A percentile compares a stretch with the other conserved stretches of the same genome.
These are phyloP conservation scores for Clitopilus hobsonii DNA, from an alignment of 768 basidiomycete genomes.

Conservation along the genomic window DNA sequence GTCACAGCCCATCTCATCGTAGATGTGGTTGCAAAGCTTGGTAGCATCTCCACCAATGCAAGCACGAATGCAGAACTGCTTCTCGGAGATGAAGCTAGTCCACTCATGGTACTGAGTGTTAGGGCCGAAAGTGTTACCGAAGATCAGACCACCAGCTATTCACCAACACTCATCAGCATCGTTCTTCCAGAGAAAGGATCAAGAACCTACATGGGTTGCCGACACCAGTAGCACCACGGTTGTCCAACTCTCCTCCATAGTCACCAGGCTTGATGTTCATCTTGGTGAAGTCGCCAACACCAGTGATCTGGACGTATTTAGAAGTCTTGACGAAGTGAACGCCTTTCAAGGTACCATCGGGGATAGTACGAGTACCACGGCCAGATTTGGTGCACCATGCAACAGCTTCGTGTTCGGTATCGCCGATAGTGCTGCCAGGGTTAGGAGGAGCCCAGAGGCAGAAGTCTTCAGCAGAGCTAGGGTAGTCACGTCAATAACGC, in stretches of 20 bases:
- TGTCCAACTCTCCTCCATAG: constrained; percentile 67
- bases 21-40: constrained; percentile 71
- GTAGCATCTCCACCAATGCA: constrained; percentile 59
- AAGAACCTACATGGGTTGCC: constrained; percentile 38
- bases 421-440: constrained; percentile 49
- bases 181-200: neutral
- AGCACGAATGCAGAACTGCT: constrained; percentile 66
- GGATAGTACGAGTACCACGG: constrained; percentile 70
- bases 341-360: constrained; percentile 58
- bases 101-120: constrained; percentile 67
- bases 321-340: constrained; percentile 66
- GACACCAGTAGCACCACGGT: constrained; percentile 58
- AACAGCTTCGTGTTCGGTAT: constrained; percentile 65
- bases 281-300: constrained; percentile 65
- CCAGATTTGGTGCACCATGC: constrained; percentile 75
- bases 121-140: constrained; percentile 54
- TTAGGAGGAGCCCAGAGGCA: constrained; percentile 61
- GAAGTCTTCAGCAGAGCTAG: constrained; percentile 59
- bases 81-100: constrained; percentile 77
- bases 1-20: constrained; percentile 61
- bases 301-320: constrained; percentile 59
- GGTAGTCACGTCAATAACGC: constrained; percentile 1
- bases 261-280: constrained; percentile 57
- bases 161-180: constrained; percentile 15
- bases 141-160: constrained; percentile 68